These are phyloP conservation scores for Claviceps lovelessii DNA, from an alignment of 2,329 filamentous ascomycete species.

Conservation along the genomic window DNA sequence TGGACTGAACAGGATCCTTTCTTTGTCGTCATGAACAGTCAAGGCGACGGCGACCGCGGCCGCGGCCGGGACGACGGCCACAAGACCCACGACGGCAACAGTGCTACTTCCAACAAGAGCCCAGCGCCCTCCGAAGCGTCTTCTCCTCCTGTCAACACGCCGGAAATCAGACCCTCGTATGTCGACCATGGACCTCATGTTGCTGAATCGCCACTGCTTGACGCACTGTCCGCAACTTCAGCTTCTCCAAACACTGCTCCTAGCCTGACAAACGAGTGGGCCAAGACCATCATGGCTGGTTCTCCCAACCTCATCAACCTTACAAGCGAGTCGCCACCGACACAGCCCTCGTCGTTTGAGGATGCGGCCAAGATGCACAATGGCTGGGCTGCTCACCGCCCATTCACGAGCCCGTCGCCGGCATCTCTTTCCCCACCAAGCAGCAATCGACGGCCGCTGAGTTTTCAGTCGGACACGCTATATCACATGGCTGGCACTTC, in stretches of 20 bases:
- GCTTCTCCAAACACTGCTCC: constrained; percentile 33
- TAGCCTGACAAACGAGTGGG: constrained; percentile 33
- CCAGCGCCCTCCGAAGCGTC: constrained; percentile 28
- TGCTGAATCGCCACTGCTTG: constrained; percentile 30
- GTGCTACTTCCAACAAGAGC: constrained; percentile 20
- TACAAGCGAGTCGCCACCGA: constrained; percentile 38
- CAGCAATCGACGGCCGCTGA: constrained; percentile 31
- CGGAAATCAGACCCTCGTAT: constrained; percentile 29
- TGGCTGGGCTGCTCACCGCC: constrained; percentile 31
- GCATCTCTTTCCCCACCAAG: constrained; percentile 27
- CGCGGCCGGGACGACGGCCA: constrained; percentile 8
- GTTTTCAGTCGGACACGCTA: constrained; percentile 38
- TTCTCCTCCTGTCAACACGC: constrained; percentile 29
- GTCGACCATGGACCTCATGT: constrained; percentile 29
- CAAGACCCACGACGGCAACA: constrained; percentile 18
- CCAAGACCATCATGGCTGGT: constrained; percentile 26
- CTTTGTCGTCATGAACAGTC: constrained; percentile 9
- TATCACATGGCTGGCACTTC: constrained; percentile 28
- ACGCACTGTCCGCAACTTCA: constrained; percentile 34
- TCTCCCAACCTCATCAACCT: constrained; percentile 40
- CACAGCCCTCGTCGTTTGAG: constrained; percentile 38
- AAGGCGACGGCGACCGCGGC: constrained; percentile 12
- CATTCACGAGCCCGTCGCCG: constrained; percentile 29
- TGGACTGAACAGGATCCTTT: constrained; percentile 12
- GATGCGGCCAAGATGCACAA: constrained; percentile 29